Percentiles rank a stretch among this genome's conserved stretches.
Conservation (phyloP, 371 early-diverging fungal species). For the Mucor piriformis region DNA sequence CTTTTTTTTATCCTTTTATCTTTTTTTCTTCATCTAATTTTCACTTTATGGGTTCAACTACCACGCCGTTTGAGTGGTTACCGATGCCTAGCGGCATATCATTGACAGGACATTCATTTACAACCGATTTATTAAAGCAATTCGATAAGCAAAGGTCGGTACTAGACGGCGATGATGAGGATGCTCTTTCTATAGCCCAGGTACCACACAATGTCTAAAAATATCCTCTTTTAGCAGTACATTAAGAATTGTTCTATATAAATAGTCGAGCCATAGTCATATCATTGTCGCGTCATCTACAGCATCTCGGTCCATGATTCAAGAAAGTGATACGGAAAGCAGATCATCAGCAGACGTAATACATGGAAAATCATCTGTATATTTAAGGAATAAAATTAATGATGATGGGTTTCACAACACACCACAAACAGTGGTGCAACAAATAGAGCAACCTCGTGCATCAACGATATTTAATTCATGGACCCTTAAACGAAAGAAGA, state of each 20-base stretch:
- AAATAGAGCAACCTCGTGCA: constrained; percentile 12
- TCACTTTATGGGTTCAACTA: background rate
- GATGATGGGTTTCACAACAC: background rate
- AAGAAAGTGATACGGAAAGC: background rate
- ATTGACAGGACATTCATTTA: constrained; percentile 30
- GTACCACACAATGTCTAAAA: too few relatives aligned
- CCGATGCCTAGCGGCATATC: constrained; percentile 36
- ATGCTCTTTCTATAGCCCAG: background rate
- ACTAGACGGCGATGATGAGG: background rate
- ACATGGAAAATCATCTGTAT: constrained; percentile 29
- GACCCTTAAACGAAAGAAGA: constrained; percentile 22
- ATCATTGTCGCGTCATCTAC: background rate
- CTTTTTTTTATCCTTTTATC: background rate
- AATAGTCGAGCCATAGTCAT: too few relatives aligned
- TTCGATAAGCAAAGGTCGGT: constrained; percentile 20
- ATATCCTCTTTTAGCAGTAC: too few relatives aligned
- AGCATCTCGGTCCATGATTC: background rate
- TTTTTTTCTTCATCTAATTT: constrained; percentile 6
- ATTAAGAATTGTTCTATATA: too few relatives aligned
- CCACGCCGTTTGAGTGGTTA: constrained; percentile 24
- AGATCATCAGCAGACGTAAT: constrained; percentile 12
- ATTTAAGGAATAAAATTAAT: constrained; percentile 21
- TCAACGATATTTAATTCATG: constrained; percentile 11
- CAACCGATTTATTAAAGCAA: constrained; percentile 27
- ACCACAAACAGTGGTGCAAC: background rate